phyloP scores from a whole-genome alignment of 2,329 filamentous ascomycete species.

The Phialophora tarda region DNA sequence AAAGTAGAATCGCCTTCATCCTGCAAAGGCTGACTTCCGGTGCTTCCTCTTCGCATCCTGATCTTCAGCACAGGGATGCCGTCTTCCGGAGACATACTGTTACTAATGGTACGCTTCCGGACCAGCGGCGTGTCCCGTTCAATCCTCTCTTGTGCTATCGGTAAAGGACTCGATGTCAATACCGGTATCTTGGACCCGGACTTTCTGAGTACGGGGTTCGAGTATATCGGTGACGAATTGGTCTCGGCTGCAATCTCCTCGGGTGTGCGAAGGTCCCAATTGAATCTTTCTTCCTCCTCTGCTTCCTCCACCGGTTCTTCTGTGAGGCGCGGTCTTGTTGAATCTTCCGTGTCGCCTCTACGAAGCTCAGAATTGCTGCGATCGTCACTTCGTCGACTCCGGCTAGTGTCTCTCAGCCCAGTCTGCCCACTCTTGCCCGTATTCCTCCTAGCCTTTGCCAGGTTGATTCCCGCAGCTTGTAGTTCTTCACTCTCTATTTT shows the following conservation, averaged over 20 bases:
- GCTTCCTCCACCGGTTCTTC: conserved; percentile 50
- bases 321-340: conserved; percentile 41
- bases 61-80: conserved; percentile 65
- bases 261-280: conserved; percentile 75
- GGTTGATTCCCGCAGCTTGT: conserved; percentile 53
- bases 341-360: conserved; percentile 45
- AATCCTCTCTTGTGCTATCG: conserved; percentile 72
- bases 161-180: conserved; percentile 76
- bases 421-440: conserved; percentile 45
- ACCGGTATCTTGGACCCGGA: conserved; percentile 83
- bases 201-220: conserved; percentile 61
- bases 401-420: conserved; percentile 46
- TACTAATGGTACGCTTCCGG: conserved; percentile 63
- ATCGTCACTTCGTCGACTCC: conserved; percentile 46
- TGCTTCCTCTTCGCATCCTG: conserved; percentile 64
- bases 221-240: conserved; percentile 55
- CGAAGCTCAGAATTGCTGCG: conserved; percentile 42
- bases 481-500: conserved; percentile 58
- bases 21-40: conserved; percentile 39
- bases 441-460: conserved; percentile 49
- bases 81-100: conserved; percentile 65
- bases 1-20: conserved; percentile 29
- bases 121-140: conserved; percentile 74
- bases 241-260: conserved; percentile 72
- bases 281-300: conserved; percentile 54